Conservation (phyloP, 192 early-diverging fungal genomes). For the Neocallimastix lanati region DNA sequence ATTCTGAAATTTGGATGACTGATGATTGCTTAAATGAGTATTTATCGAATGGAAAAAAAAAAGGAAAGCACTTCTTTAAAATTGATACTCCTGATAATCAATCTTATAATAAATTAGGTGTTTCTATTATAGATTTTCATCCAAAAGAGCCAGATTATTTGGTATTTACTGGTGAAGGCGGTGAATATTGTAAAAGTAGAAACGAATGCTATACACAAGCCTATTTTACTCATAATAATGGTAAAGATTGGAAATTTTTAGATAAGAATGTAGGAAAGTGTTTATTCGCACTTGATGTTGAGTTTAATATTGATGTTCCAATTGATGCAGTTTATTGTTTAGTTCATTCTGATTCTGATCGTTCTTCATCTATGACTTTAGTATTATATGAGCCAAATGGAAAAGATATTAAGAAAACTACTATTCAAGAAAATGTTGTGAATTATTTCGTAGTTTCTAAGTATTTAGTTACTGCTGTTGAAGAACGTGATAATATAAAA, state of each 20-base stretch:
- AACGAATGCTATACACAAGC: conserved; percentile 41
- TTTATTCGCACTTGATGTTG: not conserved
- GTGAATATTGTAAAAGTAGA: conserved; percentile 7
- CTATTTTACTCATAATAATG: not conserved
- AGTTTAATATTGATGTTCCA: not conserved
- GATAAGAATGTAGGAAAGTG: not conserved
- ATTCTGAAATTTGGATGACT: conserved; percentile 11
- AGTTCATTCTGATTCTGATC: not conserved
- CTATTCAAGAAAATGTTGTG: not conserved
- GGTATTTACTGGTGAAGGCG: conserved; percentile 58
- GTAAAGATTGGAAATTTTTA: not conserved
- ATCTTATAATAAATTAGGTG: conserved; percentile 42
- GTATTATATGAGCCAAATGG: not conserved
- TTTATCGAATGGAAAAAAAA: conserved; percentile 33
- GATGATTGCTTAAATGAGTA: conserved; percentile 36
- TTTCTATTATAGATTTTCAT: conserved; percentile 73
- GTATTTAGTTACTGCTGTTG: conserved; percentile 1
- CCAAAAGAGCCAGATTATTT: conserved; percentile 73
- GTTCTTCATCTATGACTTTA: not conserved
- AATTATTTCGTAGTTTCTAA: not conserved
- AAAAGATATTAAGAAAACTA: not conserved
- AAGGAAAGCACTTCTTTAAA: conserved; percentile 22
- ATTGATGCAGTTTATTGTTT: not conserved
- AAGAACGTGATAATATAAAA: conserved; percentile 20
- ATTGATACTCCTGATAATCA: conserved; percentile 22